Base-by-base conservation (phyloP, 805 yeast genomes). In the Komagataella mondaviorum region DNA sequence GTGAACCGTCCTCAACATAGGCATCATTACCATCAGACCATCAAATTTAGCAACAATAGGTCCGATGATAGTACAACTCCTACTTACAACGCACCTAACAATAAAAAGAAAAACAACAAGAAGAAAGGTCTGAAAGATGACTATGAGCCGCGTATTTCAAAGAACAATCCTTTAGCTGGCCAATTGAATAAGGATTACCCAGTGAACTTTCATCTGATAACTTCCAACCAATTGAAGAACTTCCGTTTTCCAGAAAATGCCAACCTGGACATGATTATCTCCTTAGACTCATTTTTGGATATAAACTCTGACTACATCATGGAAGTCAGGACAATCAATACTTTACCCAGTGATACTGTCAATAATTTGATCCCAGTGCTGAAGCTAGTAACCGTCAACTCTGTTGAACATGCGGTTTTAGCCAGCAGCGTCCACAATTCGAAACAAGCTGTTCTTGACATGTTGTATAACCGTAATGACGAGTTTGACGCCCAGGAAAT, bases 231-330 rank as follows among this genome's bases (percentile, higher is more conserved):
- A 57, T 55, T 76, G 45, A 64, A 64, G 18, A 65, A 62, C 45
- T 64, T 60, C 51, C 62, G 56, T 20, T 63, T 61, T 14, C 52
- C 64, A 48, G 67, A 65, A 23, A 67, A 63, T 22, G 63, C 66
- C 51, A 59, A 64, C 43, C 60, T 75, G 49, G 75, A 77, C 54
- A 58, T 70, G 43, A 70, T 78, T 23, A 59, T 78, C 1, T 70
- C 80, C n/a, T 69, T 78, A 54, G 82, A 78, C 60, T 68, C 77
- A 4, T 48, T 59, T 46, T 46, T 73, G 30, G 63, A 67, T 48
- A 66, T 64, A 24, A 51, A 57, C 16, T 57, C 66, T 44, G 63
- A 63, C 6, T 64, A 66, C 20, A 54, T 71, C 23, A 60, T 57
- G 14, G 57, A 53, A 22, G 49, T 65, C 23, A 58, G 67, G 51